Conservation (phyloP, 495 filamentous ascomycete genomes). For the Penicillium chermesinum region DNA sequence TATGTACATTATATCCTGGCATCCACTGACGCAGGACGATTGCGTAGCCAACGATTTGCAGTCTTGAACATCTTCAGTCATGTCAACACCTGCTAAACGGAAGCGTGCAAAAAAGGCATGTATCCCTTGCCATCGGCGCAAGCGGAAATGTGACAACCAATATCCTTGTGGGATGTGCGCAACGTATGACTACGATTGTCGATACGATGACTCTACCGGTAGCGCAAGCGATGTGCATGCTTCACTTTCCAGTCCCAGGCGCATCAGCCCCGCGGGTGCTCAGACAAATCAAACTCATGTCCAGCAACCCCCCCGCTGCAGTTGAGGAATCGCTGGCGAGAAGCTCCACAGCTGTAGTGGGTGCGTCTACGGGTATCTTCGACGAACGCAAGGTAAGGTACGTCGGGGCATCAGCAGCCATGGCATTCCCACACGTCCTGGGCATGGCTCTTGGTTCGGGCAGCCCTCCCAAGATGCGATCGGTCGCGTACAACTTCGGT, state of each 20-base stretch:
- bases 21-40: no score
- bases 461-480: slow-evolving; percentile 22
- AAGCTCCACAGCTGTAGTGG: no score
- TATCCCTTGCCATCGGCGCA: slow-evolving; percentile 32
- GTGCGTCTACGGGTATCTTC: slow-evolving; percentile 25
- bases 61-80: no score
- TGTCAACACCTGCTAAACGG: slow-evolving; percentile 24
- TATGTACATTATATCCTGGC: no score
- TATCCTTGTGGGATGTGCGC: slow-evolving; percentile 29
- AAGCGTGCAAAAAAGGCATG: slow-evolving; percentile 31
- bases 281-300: not conserved
- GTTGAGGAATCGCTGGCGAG: slow-evolving; percentile 13
- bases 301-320: no score
- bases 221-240: not conserved
- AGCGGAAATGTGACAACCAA: slow-evolving; percentile 29
- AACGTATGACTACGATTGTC: slow-evolving; percentile 29
- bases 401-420: slow-evolving; percentile 6
- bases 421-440: slow-evolving; percentile 28
- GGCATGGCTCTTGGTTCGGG: slow-evolving; percentile 26
- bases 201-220: slow-evolving; percentile 14
- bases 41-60: no score
- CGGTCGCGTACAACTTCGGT: slow-evolving; percentile 31
- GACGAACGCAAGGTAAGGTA: slow-evolving; percentile 30
- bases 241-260: slow-evolving; percentile 11
- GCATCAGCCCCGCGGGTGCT: slow-evolving; percentile 1